Evolutionary conservation across 2,329 filamentous ascomycete genomes (phyloP), one percentile per base, ranked within the genome.

Genomic region (Pyricularia pennisetigena): DNA sequence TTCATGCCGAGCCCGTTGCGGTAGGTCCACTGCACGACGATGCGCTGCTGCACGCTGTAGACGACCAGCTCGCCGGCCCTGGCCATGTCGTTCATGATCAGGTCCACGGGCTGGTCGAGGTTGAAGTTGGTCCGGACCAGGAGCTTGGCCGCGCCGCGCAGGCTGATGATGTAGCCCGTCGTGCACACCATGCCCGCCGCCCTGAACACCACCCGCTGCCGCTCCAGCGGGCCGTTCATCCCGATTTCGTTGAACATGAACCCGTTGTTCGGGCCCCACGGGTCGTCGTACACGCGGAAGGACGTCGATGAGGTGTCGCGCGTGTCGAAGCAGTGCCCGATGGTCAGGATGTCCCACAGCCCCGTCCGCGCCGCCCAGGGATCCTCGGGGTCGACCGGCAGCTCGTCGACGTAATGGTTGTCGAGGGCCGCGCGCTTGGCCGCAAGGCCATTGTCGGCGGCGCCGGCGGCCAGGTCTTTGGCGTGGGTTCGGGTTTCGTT

Each of bases 1-100:
- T 67, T 83, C 3, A 74, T 79, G 72, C 90, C 88, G 0, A 90
- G 83, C 2, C 87, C 87, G 67, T 83, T 81, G 6, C 83, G 80
- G 71, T 88, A 75, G 63, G 68, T 68, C 74, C 74, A 76, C 69
- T 89, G 67, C 83, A 79, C 0, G 88, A 82, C 7, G 77, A 78
- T 64, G 23, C 71, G 69, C 10, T 74, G 75, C 64, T 70, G 66
- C 7, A 75, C 67, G 62, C 69, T 72, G 68, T 75, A 76, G 0
- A 71, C 66, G 20, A 70, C 64, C 8, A 76, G 68, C 29, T 75
- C 71, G 20, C 68, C 69, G n/a, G 68, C 69, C 4, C 65, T 62
- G 6, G 71, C 72, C 69, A 76, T 70, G 2, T 68, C 65, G 14
- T 69, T 68, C 64, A 76, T 75, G 24, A 74, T 59, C 28, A 74